A percentile compares a stretch with the other conserved stretches of the same genome.
Conservation (phyloP, 208 protist genomes). For the Herpetomonas tarakana region DNA sequence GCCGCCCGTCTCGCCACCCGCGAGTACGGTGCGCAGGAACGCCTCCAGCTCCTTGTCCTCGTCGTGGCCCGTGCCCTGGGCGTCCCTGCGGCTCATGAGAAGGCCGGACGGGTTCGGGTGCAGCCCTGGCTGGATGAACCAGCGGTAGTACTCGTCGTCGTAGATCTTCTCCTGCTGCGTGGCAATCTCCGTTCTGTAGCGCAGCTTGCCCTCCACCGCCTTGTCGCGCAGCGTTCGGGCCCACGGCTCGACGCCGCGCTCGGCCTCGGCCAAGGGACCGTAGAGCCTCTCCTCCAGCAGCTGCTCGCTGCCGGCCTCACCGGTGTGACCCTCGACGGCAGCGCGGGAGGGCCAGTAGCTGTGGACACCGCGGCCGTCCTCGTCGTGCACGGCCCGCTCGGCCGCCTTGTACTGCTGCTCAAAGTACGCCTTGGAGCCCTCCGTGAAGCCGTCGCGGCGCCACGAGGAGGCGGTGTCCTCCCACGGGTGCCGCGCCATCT, state of each 20-base stretch:
- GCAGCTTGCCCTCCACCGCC: constrained; percentile 58
- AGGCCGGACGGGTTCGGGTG: constrained; percentile 88
- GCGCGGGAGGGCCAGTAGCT: constrained; percentile 85
- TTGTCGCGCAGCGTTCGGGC: constrained; percentile 64
- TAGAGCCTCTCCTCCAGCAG: constrained; percentile 81
- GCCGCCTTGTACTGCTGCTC: constrained; percentile 84
- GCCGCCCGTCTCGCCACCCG: constrained; percentile 4
- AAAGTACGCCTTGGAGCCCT: constrained; percentile 83
- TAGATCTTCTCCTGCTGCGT: constrained; percentile 91
- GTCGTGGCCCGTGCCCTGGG: constrained; percentile 6
- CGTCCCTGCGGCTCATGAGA: constrained; percentile 31
- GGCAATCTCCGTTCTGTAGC: constrained; percentile 76
- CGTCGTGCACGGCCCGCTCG: constrained; percentile 77
- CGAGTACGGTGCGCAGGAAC: constrained; percentile 25
- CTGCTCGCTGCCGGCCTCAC: constrained; percentile 32
- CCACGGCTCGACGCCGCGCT: constrained; percentile 74
- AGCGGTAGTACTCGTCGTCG: constrained; percentile 93
- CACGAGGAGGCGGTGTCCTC: constrained; percentile 79
- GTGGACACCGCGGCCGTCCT: constrained; percentile 44
- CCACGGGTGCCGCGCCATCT: constrained; percentile 91
- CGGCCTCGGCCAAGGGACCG: constrained; percentile 46
- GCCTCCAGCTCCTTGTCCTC: constrained; percentile 64
- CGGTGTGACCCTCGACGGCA: constrained; percentile 43
- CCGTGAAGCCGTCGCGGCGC: constrained; percentile 85
- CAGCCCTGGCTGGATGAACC: constrained; percentile 89